Base-by-base conservation (phyloP, 2,329 filamentous ascomycete species). In the Sclerotinia trifoliorum region DNA sequence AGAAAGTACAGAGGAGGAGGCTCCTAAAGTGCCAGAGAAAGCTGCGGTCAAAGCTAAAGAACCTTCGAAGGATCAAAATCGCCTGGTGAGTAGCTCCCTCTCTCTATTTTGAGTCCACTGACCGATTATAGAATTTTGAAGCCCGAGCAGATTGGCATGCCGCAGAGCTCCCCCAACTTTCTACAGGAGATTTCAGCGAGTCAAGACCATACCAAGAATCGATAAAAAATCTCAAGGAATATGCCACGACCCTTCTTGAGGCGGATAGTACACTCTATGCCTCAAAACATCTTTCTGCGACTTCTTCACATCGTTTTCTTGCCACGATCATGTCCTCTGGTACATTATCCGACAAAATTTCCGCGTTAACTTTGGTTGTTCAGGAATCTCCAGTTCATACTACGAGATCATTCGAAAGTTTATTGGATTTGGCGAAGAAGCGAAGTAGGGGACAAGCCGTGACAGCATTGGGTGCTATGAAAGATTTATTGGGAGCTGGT, bases 371-470 rank as follows among this genome's bases (percentile, higher is more conserved):
- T 5, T 83, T 99, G 73, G 91, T 95, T 67, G 89, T 97, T 17
- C 96, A 99, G 81, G 95, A 99, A 79, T 98, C 96, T 11, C 95
- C 95, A 24, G 82, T 98, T 64, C 95, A 99, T 79, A 98, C 94
- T 70, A 89, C 88, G 71, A 94, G 95, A 77, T 91, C 94, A 0
- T 88, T 98, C 71, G 94, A 98, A 74, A 92, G 88, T 71, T 82
- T 99, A 58, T 83, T 98, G 72, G 86, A 81, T 1, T 81, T 99
- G 55, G 93, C 94, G n/a, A 90, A 88, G 75, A 99, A 99, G 81
- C 92, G 93, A 79, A 98, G 92, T 77, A 90, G 96, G 78, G 92
- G 91, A 29, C 94, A 97, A 77, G 94, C 95, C 10, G 88, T 99
- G 68, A 91, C 94, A 76, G 94, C 96, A n/a, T 84, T 98, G 66